Evolutionary conservation across 1,139 yeast species (phyloP).

Genomic region (Candida sojae): DNA sequence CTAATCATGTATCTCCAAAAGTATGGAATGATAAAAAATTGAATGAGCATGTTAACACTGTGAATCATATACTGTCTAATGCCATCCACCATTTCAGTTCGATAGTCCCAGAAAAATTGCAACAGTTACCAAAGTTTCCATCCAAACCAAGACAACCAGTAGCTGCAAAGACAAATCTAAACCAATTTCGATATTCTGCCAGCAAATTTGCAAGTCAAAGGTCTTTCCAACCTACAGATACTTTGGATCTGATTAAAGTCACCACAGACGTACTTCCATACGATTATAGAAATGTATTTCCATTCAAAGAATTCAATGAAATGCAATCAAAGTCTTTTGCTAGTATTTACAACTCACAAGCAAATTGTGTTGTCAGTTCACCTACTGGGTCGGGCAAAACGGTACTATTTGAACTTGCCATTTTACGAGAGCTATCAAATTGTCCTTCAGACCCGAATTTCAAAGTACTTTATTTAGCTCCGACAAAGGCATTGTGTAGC

Average conservation of each 20-base stretch:
- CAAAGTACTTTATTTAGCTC: slow-evolving; percentile 53
- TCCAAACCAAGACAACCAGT: slow-evolving; percentile 3
- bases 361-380: slow-evolving; percentile 49
- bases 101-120: neutral
- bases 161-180: slow-evolving; percentile 5
- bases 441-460: slow-evolving; percentile 15
- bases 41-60: neutral
- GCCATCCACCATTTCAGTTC: neutral
- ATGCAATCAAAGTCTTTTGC: slow-evolving; percentile 52
- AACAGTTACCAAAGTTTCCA: neutral
- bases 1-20: neutral
- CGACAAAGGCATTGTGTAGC: slow-evolving; percentile 53
- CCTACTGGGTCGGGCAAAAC: slow-evolving; percentile 65
- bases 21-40: neutral
- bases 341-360: slow-evolving; percentile 28
- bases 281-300: slow-evolving; percentile 20
- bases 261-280: slow-evolving; percentile 9
- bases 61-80: neutral
- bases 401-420: slow-evolving; percentile 53
- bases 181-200: neutral
- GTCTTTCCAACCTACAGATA: neutral
- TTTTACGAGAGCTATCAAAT: slow-evolving; percentile 31
- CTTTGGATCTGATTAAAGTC: neutral
- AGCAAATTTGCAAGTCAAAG: neutral
- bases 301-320: slow-evolving; percentile 40